Conservation (phyloP, 306 rosid genomes). For the Vachellia pachyceras region DNA sequence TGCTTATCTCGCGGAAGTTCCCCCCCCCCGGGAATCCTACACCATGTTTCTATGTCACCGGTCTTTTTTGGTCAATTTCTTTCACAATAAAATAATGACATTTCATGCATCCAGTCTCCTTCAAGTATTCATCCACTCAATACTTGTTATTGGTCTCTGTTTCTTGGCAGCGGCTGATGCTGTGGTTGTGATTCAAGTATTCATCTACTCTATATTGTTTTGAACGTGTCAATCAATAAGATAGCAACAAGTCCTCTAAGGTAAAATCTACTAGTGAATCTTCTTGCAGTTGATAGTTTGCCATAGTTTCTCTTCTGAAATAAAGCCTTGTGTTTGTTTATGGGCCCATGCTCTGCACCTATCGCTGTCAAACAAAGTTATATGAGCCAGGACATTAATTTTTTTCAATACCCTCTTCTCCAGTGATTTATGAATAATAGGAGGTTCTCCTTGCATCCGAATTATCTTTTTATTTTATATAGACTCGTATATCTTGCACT, state of each 20-base stretch:
- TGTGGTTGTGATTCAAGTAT: not conserved
- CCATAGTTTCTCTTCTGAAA: not conserved
- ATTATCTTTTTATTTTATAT: not conserved
- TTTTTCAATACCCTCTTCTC: too few species aligned
- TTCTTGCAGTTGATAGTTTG: constrained; percentile 12
- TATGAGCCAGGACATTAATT: too few species aligned
- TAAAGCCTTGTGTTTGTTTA: not conserved
- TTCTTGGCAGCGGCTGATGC: constrained; percentile 18
- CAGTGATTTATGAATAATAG: constrained; percentile 4
- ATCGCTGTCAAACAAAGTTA: not conserved
- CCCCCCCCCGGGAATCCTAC: not conserved
- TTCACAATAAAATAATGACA: not conserved
- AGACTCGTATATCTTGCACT: not conserved
- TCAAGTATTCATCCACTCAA: not conserved
- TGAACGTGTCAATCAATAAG: not conserved
- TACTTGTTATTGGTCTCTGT: not conserved
- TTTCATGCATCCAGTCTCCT: not conserved
- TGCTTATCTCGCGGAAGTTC: too few species aligned
- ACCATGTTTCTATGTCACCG: not conserved
- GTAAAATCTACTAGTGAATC: constrained; percentile 1
- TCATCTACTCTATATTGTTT: too few species aligned
- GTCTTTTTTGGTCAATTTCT: not conserved
- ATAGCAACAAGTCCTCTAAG: not conserved
- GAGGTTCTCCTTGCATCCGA: constrained; percentile 16
- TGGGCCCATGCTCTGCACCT: not conserved